These are phyloP conservation scores for Ceratonia siliqua DNA, from an alignment of 306 rosid species.

Conservation along the genomic window DNA sequence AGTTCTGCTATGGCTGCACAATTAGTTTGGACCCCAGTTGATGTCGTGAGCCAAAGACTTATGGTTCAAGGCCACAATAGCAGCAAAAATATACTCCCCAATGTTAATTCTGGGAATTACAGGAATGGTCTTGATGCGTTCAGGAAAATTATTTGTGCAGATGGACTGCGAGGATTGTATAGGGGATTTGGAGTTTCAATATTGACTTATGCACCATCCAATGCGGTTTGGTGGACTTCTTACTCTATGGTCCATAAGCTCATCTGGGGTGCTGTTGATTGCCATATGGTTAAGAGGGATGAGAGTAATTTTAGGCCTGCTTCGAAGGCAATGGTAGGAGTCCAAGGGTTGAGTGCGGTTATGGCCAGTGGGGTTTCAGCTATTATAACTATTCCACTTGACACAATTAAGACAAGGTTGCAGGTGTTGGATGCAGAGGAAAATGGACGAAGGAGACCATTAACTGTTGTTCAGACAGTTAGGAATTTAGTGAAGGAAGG, in stretches of 20 bases:
- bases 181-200: slow-evolving; percentile 92
- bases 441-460: slow-evolving; percentile 70
- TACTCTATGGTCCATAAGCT: slow-evolving; percentile 80
- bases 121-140: slow-evolving; percentile 87
- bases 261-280: slow-evolving; percentile 73
- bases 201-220: slow-evolving; percentile 88
- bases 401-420: slow-evolving; percentile 84
- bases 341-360: slow-evolving; percentile 85
- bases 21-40: slow-evolving; percentile 93
- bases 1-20: slow-evolving; percentile 95
- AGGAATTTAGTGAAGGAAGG: slow-evolving; percentile 79
- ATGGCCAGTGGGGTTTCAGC: slow-evolving; percentile 94
- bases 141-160: slow-evolving; percentile 65
- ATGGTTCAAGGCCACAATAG: slow-evolving; percentile 71
- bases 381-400: slow-evolving; percentile 87
- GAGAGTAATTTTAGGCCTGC: slow-evolving; percentile 53
- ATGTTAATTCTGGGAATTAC: slow-evolving; percentile 54
- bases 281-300: slow-evolving; percentile 51
- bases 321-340: slow-evolving; percentile 60
- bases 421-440: slow-evolving; percentile 90
- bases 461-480: slow-evolving; percentile 67
- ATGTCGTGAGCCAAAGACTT: slow-evolving; percentile 90
- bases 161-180: slow-evolving; percentile 82
- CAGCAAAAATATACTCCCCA: slow-evolving; percentile 37
- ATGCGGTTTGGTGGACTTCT: slow-evolving; percentile 99